Conservation (phyloP, 148 eudicot species). For the Rhododendron mucronatum region DNA sequence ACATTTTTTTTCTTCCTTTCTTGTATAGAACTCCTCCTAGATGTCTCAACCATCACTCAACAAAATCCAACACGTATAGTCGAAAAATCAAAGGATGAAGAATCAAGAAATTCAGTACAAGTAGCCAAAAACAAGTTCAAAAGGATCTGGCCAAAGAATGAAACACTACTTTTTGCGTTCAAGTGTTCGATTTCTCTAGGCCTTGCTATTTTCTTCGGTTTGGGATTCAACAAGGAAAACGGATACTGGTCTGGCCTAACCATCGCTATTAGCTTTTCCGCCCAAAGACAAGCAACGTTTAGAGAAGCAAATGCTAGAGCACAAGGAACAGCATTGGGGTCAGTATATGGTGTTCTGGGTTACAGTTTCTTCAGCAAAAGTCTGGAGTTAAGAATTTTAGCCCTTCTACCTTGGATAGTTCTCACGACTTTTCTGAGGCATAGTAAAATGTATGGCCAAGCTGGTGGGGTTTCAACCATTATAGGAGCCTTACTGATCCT, state of each 20-base stretch:
- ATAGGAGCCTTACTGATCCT: slow-evolving; percentile 52
- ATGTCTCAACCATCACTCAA: slow-evolving; percentile 4
- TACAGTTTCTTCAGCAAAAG: slow-evolving; percentile 28
- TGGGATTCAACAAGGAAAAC: slow-evolving; percentile 32
- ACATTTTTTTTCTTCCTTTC: slow-evolving; percentile 30
- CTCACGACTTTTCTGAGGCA: slow-evolving; percentile 45
- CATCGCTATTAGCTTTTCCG: no score
- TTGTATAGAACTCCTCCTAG: slow-evolving; percentile 26
- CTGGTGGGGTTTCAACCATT: slow-evolving; percentile 47
- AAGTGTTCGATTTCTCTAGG: slow-evolving; percentile 49
- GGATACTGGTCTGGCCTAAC: no score
- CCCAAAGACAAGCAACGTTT: no score
- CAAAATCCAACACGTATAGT: background rate
- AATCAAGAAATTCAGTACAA: background rate
- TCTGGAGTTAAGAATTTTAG: slow-evolving; percentile 19
- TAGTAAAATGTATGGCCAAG: slow-evolving; percentile 49
- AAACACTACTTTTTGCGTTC: slow-evolving; percentile 36
- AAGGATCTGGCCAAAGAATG: slow-evolving; percentile 7
- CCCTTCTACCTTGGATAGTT: slow-evolving; percentile 53
- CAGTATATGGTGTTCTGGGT: slow-evolving; percentile 47
- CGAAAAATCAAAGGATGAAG: background rate
- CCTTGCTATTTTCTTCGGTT: slow-evolving; percentile 44
- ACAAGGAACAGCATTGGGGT: slow-evolving; percentile 56
- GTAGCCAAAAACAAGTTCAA: background rate
- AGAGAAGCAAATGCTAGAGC: no score